These are phyloP conservation scores for Shiraia sp. DNA, from an alignment of 2,329 filamentous ascomycete species.

Conservation along the genomic window DNA sequence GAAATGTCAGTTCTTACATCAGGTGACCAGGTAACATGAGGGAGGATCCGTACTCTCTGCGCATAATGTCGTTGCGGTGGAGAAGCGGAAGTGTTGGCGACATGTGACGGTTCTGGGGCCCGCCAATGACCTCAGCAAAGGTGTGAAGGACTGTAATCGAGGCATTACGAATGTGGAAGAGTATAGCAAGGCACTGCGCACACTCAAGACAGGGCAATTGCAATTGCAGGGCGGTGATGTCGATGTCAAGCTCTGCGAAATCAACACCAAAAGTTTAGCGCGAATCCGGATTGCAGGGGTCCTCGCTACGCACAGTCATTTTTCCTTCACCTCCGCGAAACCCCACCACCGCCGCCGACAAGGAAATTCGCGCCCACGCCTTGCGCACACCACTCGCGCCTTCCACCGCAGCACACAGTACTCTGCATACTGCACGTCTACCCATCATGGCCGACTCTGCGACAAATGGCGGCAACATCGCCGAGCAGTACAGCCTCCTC, in stretches of 20 bases:
- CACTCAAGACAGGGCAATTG: no score
- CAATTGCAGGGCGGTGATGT: background rate
- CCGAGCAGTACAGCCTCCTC: conserved; percentile 77
- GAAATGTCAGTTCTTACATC: conserved; percentile 1
- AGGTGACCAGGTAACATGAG: background rate
- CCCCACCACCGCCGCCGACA: conserved; percentile 19
- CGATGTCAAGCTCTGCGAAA: conserved; percentile 14
- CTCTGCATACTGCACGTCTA: conserved; percentile 18
- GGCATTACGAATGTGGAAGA: conserved; percentile 32
- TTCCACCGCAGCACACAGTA: conserved; percentile 9
- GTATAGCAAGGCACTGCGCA: no score
- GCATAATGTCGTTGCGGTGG: conserved; percentile 33
- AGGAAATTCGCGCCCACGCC: conserved; percentile 7
- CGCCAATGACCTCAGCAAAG: conserved; percentile 47
- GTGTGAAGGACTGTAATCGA: conserved; percentile 38
- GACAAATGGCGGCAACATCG: conserved; percentile 54
- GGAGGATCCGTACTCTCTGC: conserved; percentile 27
- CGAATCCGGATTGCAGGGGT: conserved; percentile 26
- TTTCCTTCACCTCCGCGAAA: conserved; percentile 23
- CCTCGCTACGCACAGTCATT: conserved; percentile 44
- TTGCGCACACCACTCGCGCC: conserved; percentile 19
- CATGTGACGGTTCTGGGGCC: conserved; percentile 43
- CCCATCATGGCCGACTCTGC: conserved; percentile 46
- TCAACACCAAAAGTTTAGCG: conserved; percentile 44
- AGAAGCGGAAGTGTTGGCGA: conserved; percentile 48